Evolutionary conservation across 1,284 basidiomycete species (phyloP), one percentile per base, ranked within the genome.

Genomic region (Leccinum griseonigrum): DNA sequence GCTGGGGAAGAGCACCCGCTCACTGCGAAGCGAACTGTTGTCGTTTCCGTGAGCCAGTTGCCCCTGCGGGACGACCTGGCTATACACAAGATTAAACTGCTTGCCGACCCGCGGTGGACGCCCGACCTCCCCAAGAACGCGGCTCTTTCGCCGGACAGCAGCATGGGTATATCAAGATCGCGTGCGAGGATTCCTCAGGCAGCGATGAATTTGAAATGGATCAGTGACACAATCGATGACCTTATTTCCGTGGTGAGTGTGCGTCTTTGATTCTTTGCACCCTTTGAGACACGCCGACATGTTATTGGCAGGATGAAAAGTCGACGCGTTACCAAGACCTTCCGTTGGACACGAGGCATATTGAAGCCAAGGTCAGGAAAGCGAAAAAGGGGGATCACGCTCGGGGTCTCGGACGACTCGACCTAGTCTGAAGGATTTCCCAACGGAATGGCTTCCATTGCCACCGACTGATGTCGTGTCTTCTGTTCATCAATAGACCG

Each of bases 121-220:
- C 86, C 85, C 4, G 82, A 85, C 29, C 84, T 87, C 31, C 91
- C 92, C 3, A 76, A 80, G 28, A 87, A 92, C 66, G 80, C 85
- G 34, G 92, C 91, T 65, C 76, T 67, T 32, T 74, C 66, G 22
- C 63, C 71, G 18, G 78, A 81, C 56, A 75, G 43, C 85, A 83
- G 61, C 83, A 92, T 60, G 93, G 93, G 9, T 95, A 84, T 76
- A 80, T 96, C 72, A 94, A 94, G 77, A 91, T 96, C 62, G 84
- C 90, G 1, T 92, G 91, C 71, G 94, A 95, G 68, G 85, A 90
- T 92, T 74, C 85, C 87, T 3, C 81, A 85, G 66, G 82, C 86
- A 1, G 81, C 85, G 28, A 88, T 91, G 90, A 96, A 96, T 75
- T 75, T 94, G 67, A 94, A 94, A 74, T 93, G 90, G 87, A 88